Base-by-base conservation (phyloP, 2,329 filamentous ascomycete species). In the Leptographium procerum region DNA sequence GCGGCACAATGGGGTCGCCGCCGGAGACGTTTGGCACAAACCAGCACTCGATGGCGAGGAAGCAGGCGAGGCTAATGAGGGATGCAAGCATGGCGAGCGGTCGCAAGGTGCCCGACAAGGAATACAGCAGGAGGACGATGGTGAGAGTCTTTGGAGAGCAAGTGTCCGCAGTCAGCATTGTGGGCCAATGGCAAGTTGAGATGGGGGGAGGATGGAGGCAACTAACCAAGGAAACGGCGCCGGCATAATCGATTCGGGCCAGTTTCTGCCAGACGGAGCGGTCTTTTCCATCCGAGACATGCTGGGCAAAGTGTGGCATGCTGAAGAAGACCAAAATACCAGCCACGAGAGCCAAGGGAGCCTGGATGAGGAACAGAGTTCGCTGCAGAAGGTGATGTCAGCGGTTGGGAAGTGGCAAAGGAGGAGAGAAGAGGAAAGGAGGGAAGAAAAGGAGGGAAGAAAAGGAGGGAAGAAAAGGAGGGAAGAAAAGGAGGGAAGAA, bases 1-100 rank as follows among this genome's bases (percentile, higher is more conserved):
- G 73, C 1, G 89, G 89, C 55, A 95, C 85, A 66, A 95, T 83
- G 4, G 90, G 89, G 47, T 91, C 85, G 1, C 71, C 65, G 4
- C 86, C 81, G 47, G 85, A 69, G 24, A 51, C 36, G 50, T 36
- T 59, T 2, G 54, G 60, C 26, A 63, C 61, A 22, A 57, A 34
- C 52, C 57, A 59, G 57, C 80, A 76, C 69, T 95, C 89, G 61
- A 86, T 80, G 7, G 82, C 57, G 1, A 84, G 67, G 62, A 90
- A 84, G 3, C 82, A 66, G 5, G 77, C 59, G 2, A 84, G 72
- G 1, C 73, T 65, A 34, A 70, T 58, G 19, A 82, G 57, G 0
- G 87, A 88, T 7, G 86, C 67, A 24, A 83, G 61, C 33, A 95
- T 77, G 0, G 84, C 82, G 0, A 79, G 67, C 22, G 76, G 67